Base-by-base conservation (phyloP, 2,329 filamentous ascomycete species). In the Microcyclospora pomicola region DNA sequence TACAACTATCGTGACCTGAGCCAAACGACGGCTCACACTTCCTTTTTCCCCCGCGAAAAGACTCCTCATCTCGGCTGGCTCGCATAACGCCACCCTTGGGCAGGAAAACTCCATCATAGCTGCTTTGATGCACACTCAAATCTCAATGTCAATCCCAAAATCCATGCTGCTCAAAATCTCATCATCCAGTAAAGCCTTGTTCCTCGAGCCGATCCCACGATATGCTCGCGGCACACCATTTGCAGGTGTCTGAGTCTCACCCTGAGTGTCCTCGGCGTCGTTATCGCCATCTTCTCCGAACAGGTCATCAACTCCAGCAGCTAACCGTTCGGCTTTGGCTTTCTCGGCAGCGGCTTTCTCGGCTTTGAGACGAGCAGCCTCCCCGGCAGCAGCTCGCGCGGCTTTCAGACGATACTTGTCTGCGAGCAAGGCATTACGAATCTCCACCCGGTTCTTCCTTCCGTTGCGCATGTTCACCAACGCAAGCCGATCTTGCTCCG, bases 101-200 rank as follows among this genome's bases (percentile, higher is more conserved):
- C 19, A 4, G 7, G 19, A 24, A 24, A 4, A 5, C 7, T 24
- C 7, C 19, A n/a, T 7, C 19, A 7, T 24, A 24, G 19, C 4
- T 24, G 19, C 19, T 5, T 7, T 7, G 7, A 24, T 24, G 19
- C 19, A 24, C 33, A 16, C 37, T 62, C 53, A 84, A 49, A 93
- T 84, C 49, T 93, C 86, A 51, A 94, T 78, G 50, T 96, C 88
- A 56, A 96, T 85, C 19, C 85, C 88, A 50, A 96, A 64, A 58
- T 96, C 91, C 66, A 96, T 67, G 16, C 77, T 73, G 1, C 81
- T 86, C 59, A 96, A 88, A 39, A 95, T 81, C 54, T 96, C 91
- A 55, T 96, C 91, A 44, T 94, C 87, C 67, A 82, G 80, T 24
- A 7, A 5, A 24, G 40, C 86, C 73, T 62, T 82, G 72, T 49